Conservation (phyloP, 1,139 yeast species). For the Magnusiomyces suaveolens region DNA sequence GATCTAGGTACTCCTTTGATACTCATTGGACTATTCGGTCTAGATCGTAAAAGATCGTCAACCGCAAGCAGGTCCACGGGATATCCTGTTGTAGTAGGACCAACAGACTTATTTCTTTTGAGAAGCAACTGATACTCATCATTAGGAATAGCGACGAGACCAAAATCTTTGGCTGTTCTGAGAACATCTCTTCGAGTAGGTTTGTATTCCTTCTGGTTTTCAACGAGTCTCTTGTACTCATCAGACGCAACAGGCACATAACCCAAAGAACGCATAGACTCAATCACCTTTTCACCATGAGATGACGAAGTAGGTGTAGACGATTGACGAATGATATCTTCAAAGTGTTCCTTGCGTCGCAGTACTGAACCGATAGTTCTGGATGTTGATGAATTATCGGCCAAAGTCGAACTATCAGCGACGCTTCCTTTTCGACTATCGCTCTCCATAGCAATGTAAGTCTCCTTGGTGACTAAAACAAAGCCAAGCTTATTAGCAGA, state of each 20-base stretch:
- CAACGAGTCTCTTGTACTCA: slow-evolving; percentile 32
- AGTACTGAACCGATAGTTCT: slow-evolving; percentile 27
- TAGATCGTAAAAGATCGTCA: slow-evolving; percentile 6
- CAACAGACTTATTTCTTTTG: slow-evolving; percentile 13
- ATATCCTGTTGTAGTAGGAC: slow-evolving; percentile 10
- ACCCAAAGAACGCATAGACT: slow-evolving; percentile 30
- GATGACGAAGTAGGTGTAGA: slow-evolving; percentile 17
- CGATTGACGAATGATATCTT: slow-evolving; percentile 24
- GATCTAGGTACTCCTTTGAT: background rate
- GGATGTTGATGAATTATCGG: slow-evolving; percentile 11
- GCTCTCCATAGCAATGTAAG: slow-evolving; percentile 28
- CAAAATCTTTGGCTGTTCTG: slow-evolving; percentile 34
- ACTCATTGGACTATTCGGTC: slow-evolving; percentile 4
- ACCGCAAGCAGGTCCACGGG: slow-evolving; percentile 17
- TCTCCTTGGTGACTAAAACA: slow-evolving; percentile 40
- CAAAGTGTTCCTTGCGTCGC: slow-evolving; percentile 32
- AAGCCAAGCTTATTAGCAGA: slow-evolving; percentile 43
- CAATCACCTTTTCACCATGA: slow-evolving; percentile 27
- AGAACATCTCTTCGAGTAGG: slow-evolving; percentile 33
- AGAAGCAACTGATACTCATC: slow-evolving; percentile 31
- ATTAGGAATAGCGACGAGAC: slow-evolving; percentile 32
- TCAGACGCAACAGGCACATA: slow-evolving; percentile 31
- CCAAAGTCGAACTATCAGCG: slow-evolving; percentile 6
- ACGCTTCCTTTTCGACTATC: slow-evolving; percentile 8
- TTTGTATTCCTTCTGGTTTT: slow-evolving; percentile 28